These are phyloP conservation scores for Citrus hindsii DNA, from an alignment of 345 rosid genomes.

Conservation along the genomic window DNA sequence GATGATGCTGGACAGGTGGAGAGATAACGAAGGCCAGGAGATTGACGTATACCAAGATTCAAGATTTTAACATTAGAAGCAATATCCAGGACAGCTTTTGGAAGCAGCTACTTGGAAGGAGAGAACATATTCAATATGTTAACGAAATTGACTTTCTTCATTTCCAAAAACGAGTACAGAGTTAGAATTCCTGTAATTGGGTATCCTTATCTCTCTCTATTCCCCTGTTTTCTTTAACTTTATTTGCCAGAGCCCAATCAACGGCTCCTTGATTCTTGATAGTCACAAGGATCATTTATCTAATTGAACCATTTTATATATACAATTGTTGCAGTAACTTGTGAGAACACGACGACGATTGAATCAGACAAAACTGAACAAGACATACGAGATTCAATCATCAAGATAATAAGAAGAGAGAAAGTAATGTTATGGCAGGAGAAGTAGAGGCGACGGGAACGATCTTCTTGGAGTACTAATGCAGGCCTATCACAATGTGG, in stretches of 20 bases:
- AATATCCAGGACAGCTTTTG: constrained; percentile 50
- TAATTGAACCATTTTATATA: not conserved
- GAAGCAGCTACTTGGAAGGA: constrained; percentile 48
- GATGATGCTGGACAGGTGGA: constrained; percentile 44
- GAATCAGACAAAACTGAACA: constrained; percentile 5
- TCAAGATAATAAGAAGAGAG: constrained; percentile 23
- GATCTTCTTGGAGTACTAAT: constrained; percentile 33
- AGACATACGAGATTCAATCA: constrained; percentile 9
- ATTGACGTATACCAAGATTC: constrained; percentile 33
- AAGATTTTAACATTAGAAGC: constrained; percentile 41
- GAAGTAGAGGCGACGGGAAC: constrained; percentile 16
- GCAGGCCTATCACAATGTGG: not conserved
- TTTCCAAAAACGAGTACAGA: constrained; percentile 5
- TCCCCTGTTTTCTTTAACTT: too few species aligned
- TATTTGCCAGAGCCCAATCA: too few species aligned
- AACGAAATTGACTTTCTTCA: constrained; percentile 10
- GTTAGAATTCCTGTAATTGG: constrained; percentile 28
- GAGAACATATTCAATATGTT: constrained; percentile 37
- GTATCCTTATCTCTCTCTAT: constrained; percentile 12
- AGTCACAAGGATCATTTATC: not conserved
- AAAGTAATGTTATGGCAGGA: not conserved
- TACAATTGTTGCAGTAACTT: not conserved
- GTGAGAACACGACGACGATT: constrained; percentile 6
- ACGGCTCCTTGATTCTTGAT: too few species aligned
- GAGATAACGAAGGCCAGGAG: constrained; percentile 24